Evolutionary conservation across 345 rosid genomes (phyloP), one percentile per base, ranked within the genome.

Genomic region (Durio zibethinus): DNA sequence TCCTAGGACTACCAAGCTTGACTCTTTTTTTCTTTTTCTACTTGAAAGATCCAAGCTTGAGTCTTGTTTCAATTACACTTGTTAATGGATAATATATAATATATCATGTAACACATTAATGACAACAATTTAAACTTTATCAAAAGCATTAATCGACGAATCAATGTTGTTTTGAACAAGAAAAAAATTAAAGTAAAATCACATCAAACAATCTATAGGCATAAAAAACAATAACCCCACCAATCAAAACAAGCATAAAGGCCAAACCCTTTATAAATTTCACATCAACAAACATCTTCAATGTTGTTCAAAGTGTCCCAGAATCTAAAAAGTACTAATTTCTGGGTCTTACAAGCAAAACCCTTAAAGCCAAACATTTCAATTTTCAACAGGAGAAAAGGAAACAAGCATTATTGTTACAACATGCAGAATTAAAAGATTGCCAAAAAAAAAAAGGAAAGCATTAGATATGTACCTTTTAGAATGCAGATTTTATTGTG

Each of bases 361-460:
- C 73, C 21, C 15, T 69, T 69, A 12, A 68, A 45, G 21, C 21
- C 25, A 11, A 43, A 68, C 11, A 68, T 68, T 29, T 12, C 18
- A 42, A 67, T n/a, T n/a, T n/a, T 33, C 36, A 65, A 21, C 14
- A 69, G 4, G 2, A 25, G 1, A 25, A 16, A 27, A 1, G 1
- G n/a, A 57, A 43, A n/a, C 23, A 43, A 10, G 47, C 16, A 27
- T 4, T 25, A 45, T 14, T 9, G 5, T 43, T 12, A 74, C 3
- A 15, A 60, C 35, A 66, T 63, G 75, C 29, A 72, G 29, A 72
- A 72, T 50, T 29, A 52, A 52, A 52, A 72, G 42, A 72, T 10
- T 33, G 10, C 7, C 10, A 27, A 0, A 0, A 16, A 57, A 23
- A 33, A 71, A 10, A 8, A 7, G n/a, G 3, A 16, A 48, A 47